A percentile compares a stretch with the other conserved stretches of the same genome.
phyloP scores from a whole-genome alignment of 2,329 filamentous ascomycete species.

The Hypoxylon sp. region DNA sequence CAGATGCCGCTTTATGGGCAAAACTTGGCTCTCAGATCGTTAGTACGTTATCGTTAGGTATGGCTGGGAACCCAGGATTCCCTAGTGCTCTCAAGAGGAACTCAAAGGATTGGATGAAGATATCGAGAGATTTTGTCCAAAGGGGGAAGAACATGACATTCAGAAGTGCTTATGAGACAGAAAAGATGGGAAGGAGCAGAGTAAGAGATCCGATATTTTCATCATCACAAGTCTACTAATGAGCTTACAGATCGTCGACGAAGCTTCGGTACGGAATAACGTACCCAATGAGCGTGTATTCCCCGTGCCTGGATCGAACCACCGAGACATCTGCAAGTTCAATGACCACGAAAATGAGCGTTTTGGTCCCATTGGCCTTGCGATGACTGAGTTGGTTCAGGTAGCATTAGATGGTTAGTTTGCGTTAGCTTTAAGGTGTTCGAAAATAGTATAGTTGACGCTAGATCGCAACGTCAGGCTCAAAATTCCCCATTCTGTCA shows the following conservation, averaged over 20 bases:
- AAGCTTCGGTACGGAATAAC: constrained; percentile 8
- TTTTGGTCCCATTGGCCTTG: constrained; percentile 4
- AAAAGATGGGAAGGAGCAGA: constrained; percentile 9
- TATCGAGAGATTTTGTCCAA: constrained; percentile 15
- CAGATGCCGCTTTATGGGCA: constrained; percentile 13
- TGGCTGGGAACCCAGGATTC: constrained; percentile 5
- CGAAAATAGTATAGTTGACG: not conserved
- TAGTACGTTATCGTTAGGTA: constrained; percentile 1
- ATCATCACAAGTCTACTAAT: not conserved
- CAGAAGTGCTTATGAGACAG: constrained; percentile 16
- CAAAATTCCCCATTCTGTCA: not conserved
- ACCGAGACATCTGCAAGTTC: constrained; percentile 17
- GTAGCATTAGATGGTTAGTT: constrained; percentile 7
- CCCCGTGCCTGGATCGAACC: constrained; percentile 10
- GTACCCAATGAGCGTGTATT: constrained; percentile 15
- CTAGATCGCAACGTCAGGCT: not conserved
- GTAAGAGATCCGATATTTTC: not conserved
- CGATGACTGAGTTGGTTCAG: constrained; percentile 2
- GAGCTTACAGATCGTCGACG: constrained; percentile 5
- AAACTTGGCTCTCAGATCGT: constrained; percentile 6
- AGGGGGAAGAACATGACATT: constrained; percentile 18
- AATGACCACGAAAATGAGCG: constrained; percentile 3
- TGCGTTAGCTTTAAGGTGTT: not conserved
- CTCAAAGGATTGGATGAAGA: constrained; percentile 15
- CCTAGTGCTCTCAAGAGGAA: not conserved